Conservation (phyloP, 768 basidiomycete genomes). For the Pleurotus djamor region DNA sequence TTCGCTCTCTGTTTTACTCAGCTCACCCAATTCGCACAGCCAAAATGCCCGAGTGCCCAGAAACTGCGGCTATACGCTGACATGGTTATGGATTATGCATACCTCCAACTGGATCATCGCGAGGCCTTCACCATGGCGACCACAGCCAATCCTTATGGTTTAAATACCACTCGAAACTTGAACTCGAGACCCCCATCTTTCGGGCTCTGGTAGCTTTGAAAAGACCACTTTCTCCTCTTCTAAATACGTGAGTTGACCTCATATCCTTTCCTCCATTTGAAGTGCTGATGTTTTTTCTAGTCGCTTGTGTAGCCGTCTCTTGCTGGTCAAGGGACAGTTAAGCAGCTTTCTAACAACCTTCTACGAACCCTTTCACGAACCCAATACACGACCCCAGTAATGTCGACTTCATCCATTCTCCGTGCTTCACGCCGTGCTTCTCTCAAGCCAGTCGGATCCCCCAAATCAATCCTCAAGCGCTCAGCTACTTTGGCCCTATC, state of each 20-base stretch:
- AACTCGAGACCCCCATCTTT: background rate
- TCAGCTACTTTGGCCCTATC: constrained; percentile 35
- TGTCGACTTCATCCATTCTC: constrained; percentile 9
- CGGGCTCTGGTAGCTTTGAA: constrained; percentile 8
- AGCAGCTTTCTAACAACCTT: background rate
- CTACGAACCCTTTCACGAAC: constrained; percentile 10
- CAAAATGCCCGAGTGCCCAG: background rate
- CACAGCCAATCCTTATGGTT: background rate
- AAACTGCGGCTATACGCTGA: constrained; percentile 3
- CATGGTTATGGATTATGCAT: constrained; percentile 4
- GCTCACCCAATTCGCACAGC: background rate
- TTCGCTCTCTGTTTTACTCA: background rate
- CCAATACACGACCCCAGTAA: background rate
- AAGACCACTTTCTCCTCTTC: background rate
- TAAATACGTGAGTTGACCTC: background rate
- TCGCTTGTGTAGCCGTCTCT: background rate
- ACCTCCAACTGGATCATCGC: background rate
- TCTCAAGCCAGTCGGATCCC: constrained; percentile 11
- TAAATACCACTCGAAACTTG: background rate
- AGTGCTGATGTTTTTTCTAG: background rate
- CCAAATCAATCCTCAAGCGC: constrained; percentile 39
- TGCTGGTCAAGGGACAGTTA: constrained; percentile 10
- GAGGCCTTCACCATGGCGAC: constrained; percentile 2
- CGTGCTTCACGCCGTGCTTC: background rate
- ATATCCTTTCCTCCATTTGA: background rate